These are phyloP conservation scores for Apiotrichum veenhuisii DNA, from an alignment of 1,284 basidiomycete species.

Conservation along the genomic window DNA sequence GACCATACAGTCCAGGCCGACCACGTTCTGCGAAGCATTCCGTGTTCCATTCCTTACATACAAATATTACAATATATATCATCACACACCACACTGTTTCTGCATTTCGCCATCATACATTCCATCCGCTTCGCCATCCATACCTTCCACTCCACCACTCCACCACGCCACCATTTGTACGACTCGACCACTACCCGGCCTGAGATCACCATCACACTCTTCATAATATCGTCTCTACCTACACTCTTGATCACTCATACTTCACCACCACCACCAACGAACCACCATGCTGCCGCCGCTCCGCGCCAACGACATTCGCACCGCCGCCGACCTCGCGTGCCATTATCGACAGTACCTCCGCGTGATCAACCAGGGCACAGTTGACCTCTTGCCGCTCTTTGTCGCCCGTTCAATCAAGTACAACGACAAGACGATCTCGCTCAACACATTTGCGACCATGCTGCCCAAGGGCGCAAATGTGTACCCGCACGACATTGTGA, in stretches of 20 bases:
- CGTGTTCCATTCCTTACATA: too few species aligned
- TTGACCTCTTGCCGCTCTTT: conserved; percentile 10
- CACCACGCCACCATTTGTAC: too few species aligned
- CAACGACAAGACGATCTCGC: conserved; percentile 3
- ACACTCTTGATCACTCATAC: not conserved
- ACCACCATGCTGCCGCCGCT: not conserved
- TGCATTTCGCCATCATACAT: too few species aligned
- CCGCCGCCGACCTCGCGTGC: conserved; percentile 7
- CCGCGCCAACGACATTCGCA: not conserved
- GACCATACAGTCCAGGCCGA: too few species aligned
- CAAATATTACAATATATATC: too few species aligned
- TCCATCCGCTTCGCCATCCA: too few species aligned
- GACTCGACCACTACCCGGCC: too few species aligned
- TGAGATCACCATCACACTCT: too few species aligned
- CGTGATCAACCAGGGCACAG: conserved; percentile 13
- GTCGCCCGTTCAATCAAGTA: conserved; percentile 5
- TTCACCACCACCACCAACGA: not conserved
- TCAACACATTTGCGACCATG: not conserved
- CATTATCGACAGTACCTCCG: conserved; percentile 15
- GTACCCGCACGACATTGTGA: conserved; percentile 9
- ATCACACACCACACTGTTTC: too few species aligned
- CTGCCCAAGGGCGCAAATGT: conserved; percentile 10
- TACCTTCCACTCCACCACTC: too few species aligned
- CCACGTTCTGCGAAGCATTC: too few species aligned
- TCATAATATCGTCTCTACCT: too few species aligned